Conservation (phyloP, 306 rosid genomes). For the Prunus kanzakura region DNA sequence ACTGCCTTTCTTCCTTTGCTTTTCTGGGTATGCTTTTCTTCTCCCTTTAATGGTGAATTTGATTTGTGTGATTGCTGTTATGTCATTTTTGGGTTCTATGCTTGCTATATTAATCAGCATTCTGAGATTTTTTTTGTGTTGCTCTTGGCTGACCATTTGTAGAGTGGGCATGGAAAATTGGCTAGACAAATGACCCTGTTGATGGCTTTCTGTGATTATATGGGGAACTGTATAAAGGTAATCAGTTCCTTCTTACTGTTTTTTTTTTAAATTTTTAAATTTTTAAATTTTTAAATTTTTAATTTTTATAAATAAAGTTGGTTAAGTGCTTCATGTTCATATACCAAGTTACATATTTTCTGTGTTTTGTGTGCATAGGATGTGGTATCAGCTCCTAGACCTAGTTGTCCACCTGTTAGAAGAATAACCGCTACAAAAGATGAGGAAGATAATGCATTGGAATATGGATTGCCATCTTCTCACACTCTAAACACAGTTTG, state of each 20-base stretch:
- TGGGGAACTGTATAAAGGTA: conserved; percentile 84
- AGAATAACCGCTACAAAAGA: conserved; percentile 88
- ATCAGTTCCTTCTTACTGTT: conserved; percentile 1
- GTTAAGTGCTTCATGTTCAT: not conserved
- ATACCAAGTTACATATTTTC: not conserved
- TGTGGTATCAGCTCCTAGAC: conserved; percentile 91
- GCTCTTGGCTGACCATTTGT: conserved; percentile 25
- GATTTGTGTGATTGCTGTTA: not conserved
- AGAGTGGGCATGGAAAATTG: conserved; percentile 97
- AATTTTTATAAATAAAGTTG: not conserved
- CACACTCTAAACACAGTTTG: conserved; percentile 95
- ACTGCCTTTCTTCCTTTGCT: conserved; percentile 92
- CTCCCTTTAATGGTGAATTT: conserved; percentile 6
- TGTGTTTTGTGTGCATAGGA: conserved; percentile 49
- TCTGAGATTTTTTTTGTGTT: not conserved
- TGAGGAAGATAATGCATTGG: conserved; percentile 90
- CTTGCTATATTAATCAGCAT: not conserved
- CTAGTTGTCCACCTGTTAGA: conserved; percentile 82
- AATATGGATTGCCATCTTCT: conserved; percentile 97
- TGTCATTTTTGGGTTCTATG: not conserved
- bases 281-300: no score
- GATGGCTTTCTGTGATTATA: conserved; percentile 93
- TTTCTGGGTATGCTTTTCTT: conserved; percentile 66
- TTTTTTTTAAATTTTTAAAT: not conserved
- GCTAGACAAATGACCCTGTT: conserved; percentile 93